These are phyloP conservation scores for Metschnikowia baotianmanensis DNA, from an alignment of 805 yeast genomes.

Conservation along the genomic window DNA sequence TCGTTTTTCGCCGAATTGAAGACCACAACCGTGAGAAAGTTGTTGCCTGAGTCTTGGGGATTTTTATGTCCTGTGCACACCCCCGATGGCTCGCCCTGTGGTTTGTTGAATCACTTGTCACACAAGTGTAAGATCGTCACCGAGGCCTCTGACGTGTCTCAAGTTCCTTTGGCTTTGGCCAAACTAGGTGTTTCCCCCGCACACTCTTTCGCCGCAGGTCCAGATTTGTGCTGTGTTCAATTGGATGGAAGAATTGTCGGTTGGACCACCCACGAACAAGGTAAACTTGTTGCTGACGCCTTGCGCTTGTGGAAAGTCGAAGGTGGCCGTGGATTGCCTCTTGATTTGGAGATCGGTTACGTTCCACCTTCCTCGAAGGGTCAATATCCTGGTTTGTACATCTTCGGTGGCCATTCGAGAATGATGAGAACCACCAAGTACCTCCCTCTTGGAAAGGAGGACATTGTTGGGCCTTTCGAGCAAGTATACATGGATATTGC, in stretches of 20 bases:
- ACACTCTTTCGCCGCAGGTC: constrained; percentile 82
- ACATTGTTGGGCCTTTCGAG: constrained; percentile 95
- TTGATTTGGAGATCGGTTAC: constrained; percentile 87
- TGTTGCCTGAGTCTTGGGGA: constrained; percentile 98
- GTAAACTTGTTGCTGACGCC: constrained; percentile 82
- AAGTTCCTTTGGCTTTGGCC: constrained; percentile 62
- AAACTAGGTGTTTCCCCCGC: constrained; percentile 81
- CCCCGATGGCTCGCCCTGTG: constrained; percentile 99
- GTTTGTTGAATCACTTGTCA: constrained; percentile 92
- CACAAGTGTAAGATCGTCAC: constrained; percentile 92
- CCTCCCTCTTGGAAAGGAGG: constrained; percentile 78
- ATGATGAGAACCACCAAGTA: constrained; percentile 96
- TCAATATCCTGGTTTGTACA: constrained; percentile 92
- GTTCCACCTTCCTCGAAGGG: constrained; percentile 96
- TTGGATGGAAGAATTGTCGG: constrained; percentile 91
- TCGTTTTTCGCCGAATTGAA: constrained; percentile 97
- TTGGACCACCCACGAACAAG: constrained; percentile 90
- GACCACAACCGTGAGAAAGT: constrained; percentile 94
- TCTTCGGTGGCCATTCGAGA: constrained; percentile 90
- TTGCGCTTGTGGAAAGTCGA: constrained; percentile 91
- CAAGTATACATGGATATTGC: constrained; percentile 97
- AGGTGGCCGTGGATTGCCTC: constrained; percentile 73
- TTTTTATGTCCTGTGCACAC: constrained; percentile 98
- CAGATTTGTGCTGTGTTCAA: constrained; percentile 85
- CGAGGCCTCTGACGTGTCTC: constrained; percentile 65